A percentile compares a stretch with the other conserved stretches of the same genome.
phyloP scores from a whole-genome alignment of 2,329 filamentous ascomycete genomes.

The Orbilia ellipsospora region DNA sequence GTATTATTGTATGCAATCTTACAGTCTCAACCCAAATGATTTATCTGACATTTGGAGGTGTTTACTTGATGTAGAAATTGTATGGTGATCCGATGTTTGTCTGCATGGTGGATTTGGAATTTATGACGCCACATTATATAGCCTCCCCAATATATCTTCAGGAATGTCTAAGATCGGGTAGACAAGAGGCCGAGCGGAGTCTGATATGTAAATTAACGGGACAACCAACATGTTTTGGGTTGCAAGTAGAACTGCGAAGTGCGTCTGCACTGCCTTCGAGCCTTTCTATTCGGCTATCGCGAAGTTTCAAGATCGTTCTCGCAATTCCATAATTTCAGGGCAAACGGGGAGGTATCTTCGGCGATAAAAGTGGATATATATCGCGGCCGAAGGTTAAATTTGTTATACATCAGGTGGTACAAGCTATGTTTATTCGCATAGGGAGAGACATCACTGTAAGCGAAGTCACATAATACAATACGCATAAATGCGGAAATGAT shows the following conservation, averaged over 20 bases:
- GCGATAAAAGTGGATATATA: constrained; percentile 1
- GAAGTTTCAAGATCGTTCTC: constrained; percentile 2
- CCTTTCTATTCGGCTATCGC: constrained; percentile 7
- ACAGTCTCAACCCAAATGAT: not conserved
- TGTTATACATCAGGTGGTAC: constrained; percentile 6
- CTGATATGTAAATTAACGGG: not conserved
- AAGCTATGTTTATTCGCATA: constrained; percentile 9
- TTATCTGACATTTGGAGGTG: constrained; percentile 15
- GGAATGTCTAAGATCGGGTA: not conserved
- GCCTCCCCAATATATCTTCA: not conserved
- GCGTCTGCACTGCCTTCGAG: constrained; percentile 12
- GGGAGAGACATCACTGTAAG: constrained; percentile 28
- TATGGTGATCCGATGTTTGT: constrained; percentile 18
- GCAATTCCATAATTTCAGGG: not conserved
- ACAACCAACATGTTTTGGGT: too few species aligned
- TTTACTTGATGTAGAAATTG: constrained; percentile 37
- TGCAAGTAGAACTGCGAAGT: too few species aligned
- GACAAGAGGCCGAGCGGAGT: not conserved
- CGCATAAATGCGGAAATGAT: not conserved
- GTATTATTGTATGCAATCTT: too few species aligned
- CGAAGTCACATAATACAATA: constrained; percentile 5
- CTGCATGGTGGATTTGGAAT: constrained; percentile 33
- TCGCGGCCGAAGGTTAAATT: not conserved
- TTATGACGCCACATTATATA: constrained; percentile 37
- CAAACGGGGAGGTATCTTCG: not conserved